Conservation (phyloP, 805 yeast genomes). For the Starmera pachycereana region DNA sequence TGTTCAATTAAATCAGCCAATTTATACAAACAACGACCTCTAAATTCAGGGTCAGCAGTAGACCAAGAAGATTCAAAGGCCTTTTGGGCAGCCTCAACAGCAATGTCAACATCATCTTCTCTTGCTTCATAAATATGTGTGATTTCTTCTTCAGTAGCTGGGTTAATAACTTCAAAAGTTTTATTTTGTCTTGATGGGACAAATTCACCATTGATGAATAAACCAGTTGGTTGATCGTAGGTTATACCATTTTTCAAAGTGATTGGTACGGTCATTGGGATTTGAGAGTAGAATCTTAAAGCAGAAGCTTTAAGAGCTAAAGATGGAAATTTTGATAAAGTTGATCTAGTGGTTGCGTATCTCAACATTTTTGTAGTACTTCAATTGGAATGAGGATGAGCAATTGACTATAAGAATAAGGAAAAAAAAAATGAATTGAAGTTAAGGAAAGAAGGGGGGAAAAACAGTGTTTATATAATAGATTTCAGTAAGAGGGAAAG, state of each 20-base stretch:
- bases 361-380: slow-evolving; percentile 10
- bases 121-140: slow-evolving; percentile 65
- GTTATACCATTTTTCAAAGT: slow-evolving; percentile 65
- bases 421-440: neutral
- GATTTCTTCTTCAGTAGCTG: slow-evolving; percentile 66
- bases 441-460: no score
- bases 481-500: no score
- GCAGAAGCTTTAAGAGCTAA: slow-evolving; percentile 11
- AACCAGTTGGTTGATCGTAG: slow-evolving; percentile 74
- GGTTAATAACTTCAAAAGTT: slow-evolving; percentile 54
- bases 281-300: slow-evolving; percentile 23
- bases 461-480: no score
- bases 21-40: slow-evolving; percentile 53
- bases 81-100: slow-evolving; percentile 74
- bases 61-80: slow-evolving; percentile 75
- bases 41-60: slow-evolving; percentile 49
- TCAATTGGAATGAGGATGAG: neutral
- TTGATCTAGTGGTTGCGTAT: slow-evolving; percentile 7
- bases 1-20: slow-evolving; percentile 74
- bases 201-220: slow-evolving; percentile 73
- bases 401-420: neutral
- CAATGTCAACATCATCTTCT: slow-evolving; percentile 67
- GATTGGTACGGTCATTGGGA: slow-evolving; percentile 36
- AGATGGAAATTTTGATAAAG: slow-evolving; percentile 7
- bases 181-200: slow-evolving; percentile 48